A percentile compares a stretch with the other conserved stretches of the same genome.
These are phyloP conservation scores for Hypocreales sp. DNA, from an alignment of 2,329 filamentous ascomycete species.

Conservation along the genomic window DNA sequence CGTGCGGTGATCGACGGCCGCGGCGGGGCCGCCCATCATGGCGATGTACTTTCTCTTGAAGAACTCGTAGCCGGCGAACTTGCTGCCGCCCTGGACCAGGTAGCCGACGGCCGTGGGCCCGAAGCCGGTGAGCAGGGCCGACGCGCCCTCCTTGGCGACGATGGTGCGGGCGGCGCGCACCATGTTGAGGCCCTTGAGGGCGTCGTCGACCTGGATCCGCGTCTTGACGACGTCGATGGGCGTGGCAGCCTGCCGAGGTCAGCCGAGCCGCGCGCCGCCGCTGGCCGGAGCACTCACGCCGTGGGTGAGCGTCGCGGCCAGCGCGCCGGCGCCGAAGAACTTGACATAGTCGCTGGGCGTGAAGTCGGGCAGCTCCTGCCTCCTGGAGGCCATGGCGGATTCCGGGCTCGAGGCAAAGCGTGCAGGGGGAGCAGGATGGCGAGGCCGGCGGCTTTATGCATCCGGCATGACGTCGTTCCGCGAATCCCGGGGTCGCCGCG, in stretches of 20 bases:
- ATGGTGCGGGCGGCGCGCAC: constrained; percentile 66
- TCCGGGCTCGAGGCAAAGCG: not conserved
- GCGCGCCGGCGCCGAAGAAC: constrained; percentile 36
- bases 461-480: constrained; percentile 8
- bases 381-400: constrained; percentile 11
- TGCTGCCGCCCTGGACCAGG: constrained; percentile 78
- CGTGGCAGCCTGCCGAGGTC: constrained; percentile 27
- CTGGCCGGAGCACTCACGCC: constrained; percentile 20
- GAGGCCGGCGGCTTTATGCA: not conserved
- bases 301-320: constrained; percentile 35
- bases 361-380: constrained; percentile 23
- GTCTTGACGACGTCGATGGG: constrained; percentile 68
- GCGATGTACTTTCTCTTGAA: constrained; percentile 84
- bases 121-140: constrained; percentile 67
- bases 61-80: constrained; percentile 86
- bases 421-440: too few species aligned
- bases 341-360: constrained; percentile 29
- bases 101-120: constrained; percentile 78
- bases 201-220: constrained; percentile 77
- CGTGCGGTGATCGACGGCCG: constrained; percentile 27
- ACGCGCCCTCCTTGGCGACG: constrained; percentile 62
- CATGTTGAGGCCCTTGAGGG: constrained; percentile 72
- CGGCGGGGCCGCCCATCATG: constrained; percentile 37
- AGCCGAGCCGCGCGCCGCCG: not conserved
- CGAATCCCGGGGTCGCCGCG: constrained; percentile 1